Conservation (phyloP, 164 flowering plant species). For the Berberis thunbergii region DNA sequence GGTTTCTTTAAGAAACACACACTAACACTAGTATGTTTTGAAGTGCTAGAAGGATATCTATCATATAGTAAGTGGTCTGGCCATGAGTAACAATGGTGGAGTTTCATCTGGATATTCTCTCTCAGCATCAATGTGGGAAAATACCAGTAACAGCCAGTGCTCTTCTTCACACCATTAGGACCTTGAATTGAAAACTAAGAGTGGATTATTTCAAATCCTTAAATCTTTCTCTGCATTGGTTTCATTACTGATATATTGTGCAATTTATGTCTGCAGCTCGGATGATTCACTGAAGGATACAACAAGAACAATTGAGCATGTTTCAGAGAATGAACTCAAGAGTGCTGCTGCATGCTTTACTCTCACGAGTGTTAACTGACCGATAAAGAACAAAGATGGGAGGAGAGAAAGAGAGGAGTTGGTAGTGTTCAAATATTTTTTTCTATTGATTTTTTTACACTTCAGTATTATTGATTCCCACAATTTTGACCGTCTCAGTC, state of each 20-base stretch:
- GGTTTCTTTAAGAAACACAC: too few species aligned
- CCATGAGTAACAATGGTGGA: not conserved
- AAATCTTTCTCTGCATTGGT: not conserved
- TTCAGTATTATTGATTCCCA: too few species aligned
- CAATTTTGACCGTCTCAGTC: too few species aligned
- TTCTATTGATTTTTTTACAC: too few species aligned
- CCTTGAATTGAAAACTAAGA: too few species aligned
- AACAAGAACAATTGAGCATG: conserved; percentile 35
- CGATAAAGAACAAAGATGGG: not conserved
- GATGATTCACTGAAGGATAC: conserved; percentile 48
- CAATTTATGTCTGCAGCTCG: conserved; percentile 28
- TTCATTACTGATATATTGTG: not conserved
- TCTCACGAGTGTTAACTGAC: conserved; percentile 45
- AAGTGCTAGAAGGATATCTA: not conserved
- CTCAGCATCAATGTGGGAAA: not conserved
- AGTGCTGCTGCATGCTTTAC: conserved; percentile 63
- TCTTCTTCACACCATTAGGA: not conserved
- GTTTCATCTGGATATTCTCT: not conserved
- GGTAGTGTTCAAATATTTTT: too few species aligned
- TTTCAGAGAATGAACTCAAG: conserved; percentile 53
- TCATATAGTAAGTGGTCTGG: too few species aligned
- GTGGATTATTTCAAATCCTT: not conserved
- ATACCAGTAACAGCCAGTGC: not conserved
- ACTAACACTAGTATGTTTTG: too few species aligned
- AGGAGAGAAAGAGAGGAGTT: not conserved